phyloP scores from a whole-genome alignment of 1,284 basidiomycete genomes.

The Pseudozyma hubeiensis region DNA sequence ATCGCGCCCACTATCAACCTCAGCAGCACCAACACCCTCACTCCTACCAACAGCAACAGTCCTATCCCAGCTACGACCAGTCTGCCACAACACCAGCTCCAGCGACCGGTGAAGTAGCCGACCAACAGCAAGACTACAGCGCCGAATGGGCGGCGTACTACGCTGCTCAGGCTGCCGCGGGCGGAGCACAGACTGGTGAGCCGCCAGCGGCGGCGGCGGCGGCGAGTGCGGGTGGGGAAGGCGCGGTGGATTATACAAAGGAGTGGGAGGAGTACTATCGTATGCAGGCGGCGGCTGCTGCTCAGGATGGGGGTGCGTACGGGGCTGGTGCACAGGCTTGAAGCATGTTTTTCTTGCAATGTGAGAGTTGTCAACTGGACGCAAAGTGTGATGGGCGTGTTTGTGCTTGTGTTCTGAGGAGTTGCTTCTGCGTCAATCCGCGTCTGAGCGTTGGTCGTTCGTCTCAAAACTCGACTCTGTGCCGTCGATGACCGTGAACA shows the following conservation, averaged over 20 bases:
- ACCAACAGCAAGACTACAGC: slow-evolving; percentile 58
- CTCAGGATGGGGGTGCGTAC: slow-evolving; percentile 36
- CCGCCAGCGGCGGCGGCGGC: slow-evolving; percentile 16
- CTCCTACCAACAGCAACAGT: slow-evolving; percentile 13
- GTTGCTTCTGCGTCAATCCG: too few relatives aligned
- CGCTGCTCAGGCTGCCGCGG: slow-evolving; percentile 53
- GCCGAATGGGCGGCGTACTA: slow-evolving; percentile 68
- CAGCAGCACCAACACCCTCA: slow-evolving; percentile 7
- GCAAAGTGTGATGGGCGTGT: too few relatives aligned
- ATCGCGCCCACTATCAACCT: slow-evolving; percentile 8
- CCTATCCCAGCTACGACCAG: slow-evolving; percentile 17
- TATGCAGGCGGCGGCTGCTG: slow-evolving; percentile 51
- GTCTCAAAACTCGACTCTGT: too few relatives aligned
- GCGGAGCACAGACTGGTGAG: slow-evolving; percentile 1
- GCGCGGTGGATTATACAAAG: slow-evolving; percentile 60
- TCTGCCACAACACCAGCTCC: not conserved
- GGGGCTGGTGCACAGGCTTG: slow-evolving; percentile 6
- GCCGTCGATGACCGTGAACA: too few relatives aligned
- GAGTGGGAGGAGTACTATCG: slow-evolving; percentile 67
- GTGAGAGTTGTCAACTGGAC: too few relatives aligned
- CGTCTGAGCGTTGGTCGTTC: too few relatives aligned
- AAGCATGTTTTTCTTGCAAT: too few relatives aligned
- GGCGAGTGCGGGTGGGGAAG: slow-evolving; percentile 13
- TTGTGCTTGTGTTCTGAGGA: too few relatives aligned
- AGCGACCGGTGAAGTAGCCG: slow-evolving; percentile 10